Base-by-base conservation (phyloP, 768 basidiomycete genomes). In the Mycena leptocephala region DNA sequence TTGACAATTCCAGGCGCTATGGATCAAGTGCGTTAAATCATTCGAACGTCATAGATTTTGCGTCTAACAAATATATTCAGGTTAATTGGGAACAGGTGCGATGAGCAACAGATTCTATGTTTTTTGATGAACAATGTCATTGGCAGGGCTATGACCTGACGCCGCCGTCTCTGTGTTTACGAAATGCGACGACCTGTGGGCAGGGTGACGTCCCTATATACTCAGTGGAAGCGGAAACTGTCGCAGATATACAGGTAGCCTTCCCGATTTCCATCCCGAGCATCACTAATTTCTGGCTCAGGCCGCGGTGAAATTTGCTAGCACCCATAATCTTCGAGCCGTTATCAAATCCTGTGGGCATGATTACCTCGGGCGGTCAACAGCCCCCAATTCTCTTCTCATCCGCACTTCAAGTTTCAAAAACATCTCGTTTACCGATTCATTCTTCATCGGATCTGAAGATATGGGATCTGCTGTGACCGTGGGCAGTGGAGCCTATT, bases 311-410 rank as follows among this genome's bases (percentile, higher is more conserved):
- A 80, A 79, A 33, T 86, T 86, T 65, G 82, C 84, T 3, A 73
- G 65, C 18, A 66, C 63, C n/a, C 80, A 83, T 46, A 82, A 85
- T 70, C 75, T 85, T 22, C 80, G 79, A 6, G 59, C 84, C 6
- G 83, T 80, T 9, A 76, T 86, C 43, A 81, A 81, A 51, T 72
- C 69, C 28, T 79, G 75, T 10, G 85, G 87, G 0, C 88, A 89
- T 67, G 89, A 89, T 69, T 87, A 82, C 75, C 83, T 89, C 11
- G 88, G 89, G 2, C 82, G 89, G 13, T 89, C 89, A 28, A 85
- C 88, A 2, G 88, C 85, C 24, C 84, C 83, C 0, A 82, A 84
- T 18, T 83, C 84, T 3, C 83, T 90, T 39, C 78, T 89, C 67
- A 78, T 89, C 55, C 89, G 86, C 84, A 88, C 86, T 0, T 85